Conservation (phyloP, 768 basidiomycete species). For the Boletellus emodensis region DNA sequence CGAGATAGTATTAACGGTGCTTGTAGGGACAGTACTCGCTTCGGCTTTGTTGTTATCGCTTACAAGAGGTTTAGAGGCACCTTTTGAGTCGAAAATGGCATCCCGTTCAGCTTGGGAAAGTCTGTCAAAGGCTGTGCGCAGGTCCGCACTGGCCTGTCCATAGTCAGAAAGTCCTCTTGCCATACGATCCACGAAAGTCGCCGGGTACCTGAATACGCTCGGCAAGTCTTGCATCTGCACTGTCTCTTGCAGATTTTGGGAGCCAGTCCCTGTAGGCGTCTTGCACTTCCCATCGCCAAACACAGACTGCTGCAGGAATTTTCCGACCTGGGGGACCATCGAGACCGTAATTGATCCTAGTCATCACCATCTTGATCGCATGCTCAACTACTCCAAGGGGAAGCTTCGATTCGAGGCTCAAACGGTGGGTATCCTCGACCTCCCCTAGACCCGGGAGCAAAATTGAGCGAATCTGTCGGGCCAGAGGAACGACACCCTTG, state of each 20-base stretch:
- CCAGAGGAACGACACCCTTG: constrained; percentile 57
- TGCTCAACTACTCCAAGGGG: constrained; percentile 52
- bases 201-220: constrained; percentile 63
- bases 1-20: not conserved
- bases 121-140: constrained; percentile 51
- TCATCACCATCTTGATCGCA: constrained; percentile 59
- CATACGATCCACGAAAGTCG: not conserved
- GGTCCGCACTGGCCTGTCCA: constrained; percentile 53
- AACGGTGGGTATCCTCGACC: constrained; percentile 37
- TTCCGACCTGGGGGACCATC: constrained; percentile 48
- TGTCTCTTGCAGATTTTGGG: constrained; percentile 62
- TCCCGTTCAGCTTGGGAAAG: constrained; percentile 56
- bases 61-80: constrained; percentile 28
- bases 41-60: constrained; percentile 33
- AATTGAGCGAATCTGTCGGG: constrained; percentile 66
- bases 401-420: constrained; percentile 38
- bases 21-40: constrained; percentile 1
- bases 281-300: constrained; percentile 88
- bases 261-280: constrained; percentile 56
- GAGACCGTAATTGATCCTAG: constrained; percentile 79
- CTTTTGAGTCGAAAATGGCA: constrained; percentile 52
- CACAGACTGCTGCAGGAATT: constrained; percentile 57
- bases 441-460: constrained; percentile 64
- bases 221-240: constrained; percentile 51
- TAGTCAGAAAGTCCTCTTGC: constrained; percentile 2